Evolutionary conservation across 2,329 filamentous ascomycete genomes (phyloP).

Genomic region (Colletotrichum tanaceti): DNA sequence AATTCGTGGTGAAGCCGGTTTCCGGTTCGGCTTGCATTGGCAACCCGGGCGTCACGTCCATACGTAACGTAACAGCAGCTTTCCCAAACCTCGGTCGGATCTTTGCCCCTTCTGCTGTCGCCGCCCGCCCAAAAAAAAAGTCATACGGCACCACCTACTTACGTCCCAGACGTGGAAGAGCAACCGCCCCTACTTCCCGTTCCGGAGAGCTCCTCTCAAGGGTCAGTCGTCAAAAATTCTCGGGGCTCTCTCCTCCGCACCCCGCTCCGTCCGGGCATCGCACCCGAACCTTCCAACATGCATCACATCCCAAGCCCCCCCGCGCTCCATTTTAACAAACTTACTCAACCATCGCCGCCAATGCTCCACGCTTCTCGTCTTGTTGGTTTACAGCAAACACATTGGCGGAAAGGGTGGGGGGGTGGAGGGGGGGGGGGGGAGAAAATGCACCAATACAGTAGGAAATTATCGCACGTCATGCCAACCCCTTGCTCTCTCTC

Average conservation of each 20-base stretch:
- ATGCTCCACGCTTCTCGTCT: not conserved
- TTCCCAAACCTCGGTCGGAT: constrained; percentile 33
- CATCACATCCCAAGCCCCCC: not conserved
- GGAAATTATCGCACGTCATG: not conserved
- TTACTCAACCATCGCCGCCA: not conserved
- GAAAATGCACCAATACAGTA: not conserved
- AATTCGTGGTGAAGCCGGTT: too few relatives aligned
- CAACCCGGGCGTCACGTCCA: not conserved
- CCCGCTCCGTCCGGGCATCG: constrained; percentile 12
- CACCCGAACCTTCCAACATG: not conserved
- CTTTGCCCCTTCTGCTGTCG: not conserved
- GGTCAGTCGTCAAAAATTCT: not conserved
- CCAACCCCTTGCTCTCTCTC: not conserved
- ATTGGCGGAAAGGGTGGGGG: too few relatives aligned
- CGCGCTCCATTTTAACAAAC: too few relatives aligned
- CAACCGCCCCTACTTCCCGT: not conserved
- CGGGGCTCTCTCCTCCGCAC: not conserved
- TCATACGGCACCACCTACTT: not conserved
- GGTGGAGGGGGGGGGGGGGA: too few relatives aligned
- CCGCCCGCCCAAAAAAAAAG: not conserved
- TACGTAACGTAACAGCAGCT: not conserved
- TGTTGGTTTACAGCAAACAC: not conserved
- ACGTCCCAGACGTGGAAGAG: not conserved
- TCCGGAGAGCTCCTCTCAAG: not conserved
- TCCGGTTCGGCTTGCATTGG: too few relatives aligned